Percentiles rank a stretch among this genome's conserved stretches.
Evolutionary conservation across 768 basidiomycete genomes (phyloP).

Genomic region (Amyloporia xantha): DNA sequence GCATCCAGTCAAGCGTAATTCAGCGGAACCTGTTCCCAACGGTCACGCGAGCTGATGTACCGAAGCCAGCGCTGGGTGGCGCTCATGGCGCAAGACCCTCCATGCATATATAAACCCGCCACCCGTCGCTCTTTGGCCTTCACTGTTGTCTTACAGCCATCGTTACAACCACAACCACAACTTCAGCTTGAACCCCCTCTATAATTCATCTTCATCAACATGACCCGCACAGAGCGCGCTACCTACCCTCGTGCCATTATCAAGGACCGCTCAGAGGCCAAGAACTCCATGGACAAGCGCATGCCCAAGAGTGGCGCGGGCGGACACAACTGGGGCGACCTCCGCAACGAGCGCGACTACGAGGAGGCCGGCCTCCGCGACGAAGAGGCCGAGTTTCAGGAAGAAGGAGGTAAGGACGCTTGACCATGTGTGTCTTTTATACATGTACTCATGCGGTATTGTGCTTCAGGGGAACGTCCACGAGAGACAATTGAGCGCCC

Average conservation of each 20-base stretch:
- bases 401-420: conserved; percentile 19
- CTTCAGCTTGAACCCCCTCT: neutral
- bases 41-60: conserved; percentile 4
- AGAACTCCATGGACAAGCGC: conserved; percentile 65
- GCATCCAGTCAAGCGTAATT: neutral
- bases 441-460: too few species aligned
- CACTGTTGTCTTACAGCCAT: conserved; percentile 3
- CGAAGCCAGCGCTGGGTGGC: neutral
- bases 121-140: neutral
- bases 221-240: conserved; percentile 80
- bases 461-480: too few species aligned
- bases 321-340: conserved; percentile 79
- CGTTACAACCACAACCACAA: neutral
- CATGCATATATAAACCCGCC: conserved; percentile 2
- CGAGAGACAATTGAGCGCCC: conserved; percentile 7
- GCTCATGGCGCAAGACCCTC: conserved; percentile 3
- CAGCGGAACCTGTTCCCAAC: conserved; percentile 1
- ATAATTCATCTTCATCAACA: conserved; percentile 25
- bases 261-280: conserved; percentile 75
- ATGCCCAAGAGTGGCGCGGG: conserved; percentile 78
- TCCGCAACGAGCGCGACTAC: conserved; percentile 54
- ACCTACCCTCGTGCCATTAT: conserved; percentile 62
- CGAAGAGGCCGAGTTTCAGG: conserved; percentile 41
- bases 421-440: too few species aligned
- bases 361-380: conserved; percentile 56